Conservation (phyloP, 176 grass and related monocot species). For the Aechmea fasciata region DNA sequence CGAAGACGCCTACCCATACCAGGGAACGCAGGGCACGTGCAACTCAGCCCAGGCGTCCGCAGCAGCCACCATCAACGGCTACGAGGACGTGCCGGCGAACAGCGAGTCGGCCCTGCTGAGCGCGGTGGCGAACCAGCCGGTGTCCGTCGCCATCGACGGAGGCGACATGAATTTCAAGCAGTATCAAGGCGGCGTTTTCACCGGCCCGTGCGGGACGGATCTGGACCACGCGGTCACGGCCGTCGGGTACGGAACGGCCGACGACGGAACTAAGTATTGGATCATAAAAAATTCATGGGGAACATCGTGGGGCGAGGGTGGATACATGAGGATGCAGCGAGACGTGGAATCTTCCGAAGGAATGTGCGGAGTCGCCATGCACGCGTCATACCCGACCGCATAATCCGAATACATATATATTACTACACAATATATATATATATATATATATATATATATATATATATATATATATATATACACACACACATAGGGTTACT, state of each 20-base stretch:
- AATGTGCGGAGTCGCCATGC: constrained; percentile 13
- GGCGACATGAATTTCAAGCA: background rate
- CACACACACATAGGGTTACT: too few relatives aligned
- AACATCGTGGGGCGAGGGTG: background rate
- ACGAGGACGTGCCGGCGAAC: constrained; percentile 24
- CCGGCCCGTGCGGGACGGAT: constrained; percentile 12
- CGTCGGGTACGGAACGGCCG: constrained; percentile 1
- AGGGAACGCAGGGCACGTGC: constrained; percentile 10
- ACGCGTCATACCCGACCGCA: constrained; percentile 7
- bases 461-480: too few relatives aligned
- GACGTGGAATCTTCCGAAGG: background rate
- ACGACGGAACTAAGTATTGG: constrained; percentile 8
- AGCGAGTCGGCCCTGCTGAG: constrained; percentile 15
- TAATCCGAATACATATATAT: background rate
- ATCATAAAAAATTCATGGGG: constrained; percentile 17
- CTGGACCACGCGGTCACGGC: constrained; percentile 10
- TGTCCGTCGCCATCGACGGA: constrained; percentile 12
- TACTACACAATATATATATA: too few relatives aligned
- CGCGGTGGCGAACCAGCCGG: constrained; percentile 22
- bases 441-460: too few relatives aligned
- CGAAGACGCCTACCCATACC: constrained; percentile 27
- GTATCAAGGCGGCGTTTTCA: constrained; percentile 6
- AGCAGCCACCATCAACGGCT: constrained; percentile 15
- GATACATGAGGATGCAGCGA: constrained; percentile 12
- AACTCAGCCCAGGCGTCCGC: background rate